Conservation (phyloP, 257 asterid species). For the Nicotiana sylvestris region DNA sequence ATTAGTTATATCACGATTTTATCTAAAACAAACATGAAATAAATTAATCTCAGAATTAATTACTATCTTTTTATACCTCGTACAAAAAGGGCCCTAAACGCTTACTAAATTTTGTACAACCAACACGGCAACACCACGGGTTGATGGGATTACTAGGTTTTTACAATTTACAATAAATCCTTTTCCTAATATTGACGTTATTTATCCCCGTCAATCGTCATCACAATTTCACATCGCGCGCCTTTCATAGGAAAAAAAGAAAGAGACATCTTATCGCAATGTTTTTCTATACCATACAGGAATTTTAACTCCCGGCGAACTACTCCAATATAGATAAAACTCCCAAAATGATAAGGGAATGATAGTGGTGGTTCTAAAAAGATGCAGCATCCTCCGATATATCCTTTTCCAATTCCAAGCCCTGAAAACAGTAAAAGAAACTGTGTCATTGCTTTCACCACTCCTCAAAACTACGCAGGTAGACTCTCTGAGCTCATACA, state of each 20-base stretch:
- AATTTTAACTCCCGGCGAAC: not conserved
- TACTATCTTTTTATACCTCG: no score
- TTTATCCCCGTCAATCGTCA: not conserved
- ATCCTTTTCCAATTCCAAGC: constrained; percentile 14
- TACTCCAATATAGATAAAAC: not conserved
- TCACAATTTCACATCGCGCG: not conserved
- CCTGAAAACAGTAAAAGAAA: constrained; percentile 21
- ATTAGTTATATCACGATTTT: no score
- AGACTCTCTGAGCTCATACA: constrained; percentile 46
- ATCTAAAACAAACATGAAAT: no score
- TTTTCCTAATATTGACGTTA: not conserved
- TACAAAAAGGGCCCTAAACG: no score
- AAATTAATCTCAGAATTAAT: no score
- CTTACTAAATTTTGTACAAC: no score
- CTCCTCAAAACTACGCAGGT: constrained; percentile 64
- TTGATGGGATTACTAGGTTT: not conserved
- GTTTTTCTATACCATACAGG: not conserved
- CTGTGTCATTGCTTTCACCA: constrained; percentile 59
- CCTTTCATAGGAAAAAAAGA: not conserved
- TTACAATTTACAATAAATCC: not conserved
- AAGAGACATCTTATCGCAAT: not conserved
- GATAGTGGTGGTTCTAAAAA: constrained; percentile 32
- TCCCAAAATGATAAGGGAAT: constrained; percentile 21
- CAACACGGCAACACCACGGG: no score
- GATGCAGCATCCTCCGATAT: constrained; percentile 24